Conservation (phyloP, 208 protist genomes). For the Trypanosoma lewisi region DNA sequence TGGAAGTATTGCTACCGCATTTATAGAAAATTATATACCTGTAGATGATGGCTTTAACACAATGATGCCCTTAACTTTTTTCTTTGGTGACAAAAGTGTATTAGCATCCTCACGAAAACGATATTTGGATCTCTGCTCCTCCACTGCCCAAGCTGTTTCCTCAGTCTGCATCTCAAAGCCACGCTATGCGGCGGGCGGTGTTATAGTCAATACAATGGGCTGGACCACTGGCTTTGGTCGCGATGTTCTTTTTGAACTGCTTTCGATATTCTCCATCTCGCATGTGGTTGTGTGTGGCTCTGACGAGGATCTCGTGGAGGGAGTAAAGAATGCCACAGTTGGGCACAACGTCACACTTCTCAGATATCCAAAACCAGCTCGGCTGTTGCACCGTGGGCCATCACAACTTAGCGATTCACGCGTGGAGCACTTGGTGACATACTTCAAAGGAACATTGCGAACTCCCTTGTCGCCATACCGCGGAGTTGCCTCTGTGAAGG, state of each 20-base stretch:
- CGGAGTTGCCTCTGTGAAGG: slow-evolving; percentile 48
- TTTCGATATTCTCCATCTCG: slow-evolving; percentile 74
- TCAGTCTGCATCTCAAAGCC: slow-evolving; percentile 46
- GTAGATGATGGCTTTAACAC: slow-evolving; percentile 70
- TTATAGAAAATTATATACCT: slow-evolving; percentile 57
- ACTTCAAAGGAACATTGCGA: slow-evolving; percentile 70
- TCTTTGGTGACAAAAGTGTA: slow-evolving; percentile 63
- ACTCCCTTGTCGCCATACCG: slow-evolving; percentile 55
- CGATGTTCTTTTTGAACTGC: slow-evolving; percentile 63
- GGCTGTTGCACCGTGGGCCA: slow-evolving; percentile 29
- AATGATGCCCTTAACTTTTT: slow-evolving; percentile 77
- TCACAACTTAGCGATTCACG: slow-evolving; percentile 27
- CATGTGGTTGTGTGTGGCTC: slow-evolving; percentile 75
- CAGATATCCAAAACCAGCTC: slow-evolving; percentile 40
- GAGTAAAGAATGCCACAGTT: slow-evolving; percentile 41
- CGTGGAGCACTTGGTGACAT: slow-evolving; percentile 43
- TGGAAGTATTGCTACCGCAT: slow-evolving; percentile 63
- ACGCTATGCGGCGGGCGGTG: slow-evolving; percentile 55
- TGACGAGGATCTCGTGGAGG: slow-evolving; percentile 51
- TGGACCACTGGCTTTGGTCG: slow-evolving; percentile 55
- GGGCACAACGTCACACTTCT: slow-evolving; percentile 47
- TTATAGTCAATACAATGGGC: slow-evolving; percentile 80
- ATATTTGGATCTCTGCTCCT: slow-evolving; percentile 79
- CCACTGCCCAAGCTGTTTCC: slow-evolving; percentile 41
- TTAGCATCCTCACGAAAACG: slow-evolving; percentile 54